These are phyloP conservation scores for Magnaporthales sp. DNA, from an alignment of 2,329 filamentous ascomycete species.

Conservation along the genomic window DNA sequence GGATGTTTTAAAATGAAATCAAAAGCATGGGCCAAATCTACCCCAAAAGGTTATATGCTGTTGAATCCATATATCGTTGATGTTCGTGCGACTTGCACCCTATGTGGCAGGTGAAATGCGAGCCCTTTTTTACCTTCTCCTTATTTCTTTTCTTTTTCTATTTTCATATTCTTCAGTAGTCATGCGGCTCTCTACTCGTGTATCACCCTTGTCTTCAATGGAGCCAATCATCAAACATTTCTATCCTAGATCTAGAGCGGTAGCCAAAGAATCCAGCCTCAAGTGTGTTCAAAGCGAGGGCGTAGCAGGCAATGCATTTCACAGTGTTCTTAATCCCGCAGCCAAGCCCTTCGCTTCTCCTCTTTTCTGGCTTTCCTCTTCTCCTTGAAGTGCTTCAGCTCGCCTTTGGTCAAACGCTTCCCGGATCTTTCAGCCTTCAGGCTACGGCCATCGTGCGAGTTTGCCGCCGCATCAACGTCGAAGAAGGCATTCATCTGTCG, in stretches of 20 bases:
- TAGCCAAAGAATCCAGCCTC: slow-evolving; percentile 6
- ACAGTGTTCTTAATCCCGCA: slow-evolving; percentile 58
- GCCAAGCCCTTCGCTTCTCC: slow-evolving; percentile 86
- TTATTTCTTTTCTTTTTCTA: no score
- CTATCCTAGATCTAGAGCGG: not conserved
- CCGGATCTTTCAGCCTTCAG: slow-evolving; percentile 82
- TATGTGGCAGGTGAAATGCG: no score
- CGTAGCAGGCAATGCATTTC: slow-evolving; percentile 10
- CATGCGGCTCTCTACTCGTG: not conserved
- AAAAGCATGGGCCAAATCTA: not conserved
- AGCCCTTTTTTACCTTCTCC: no score
- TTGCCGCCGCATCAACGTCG: slow-evolving; percentile 89
- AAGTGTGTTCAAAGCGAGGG: not conserved
- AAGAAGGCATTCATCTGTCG: slow-evolving; percentile 93
- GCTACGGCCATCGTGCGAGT: slow-evolving; percentile 81
- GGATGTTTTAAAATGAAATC: not conserved
- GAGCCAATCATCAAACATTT: not conserved
- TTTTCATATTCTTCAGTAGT: no score
- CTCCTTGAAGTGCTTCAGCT: slow-evolving; percentile 86
- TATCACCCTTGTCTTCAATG: not conserved
- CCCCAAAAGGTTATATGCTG: no score
- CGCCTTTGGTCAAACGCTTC: slow-evolving; percentile 75
- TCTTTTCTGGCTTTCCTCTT: slow-evolving; percentile 86
- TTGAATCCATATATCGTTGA: no score
- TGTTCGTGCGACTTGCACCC: no score